Evolutionary conservation across 2,329 filamentous ascomycete genomes (phyloP).

Genomic region (Exophiala alcalophila): DNA sequence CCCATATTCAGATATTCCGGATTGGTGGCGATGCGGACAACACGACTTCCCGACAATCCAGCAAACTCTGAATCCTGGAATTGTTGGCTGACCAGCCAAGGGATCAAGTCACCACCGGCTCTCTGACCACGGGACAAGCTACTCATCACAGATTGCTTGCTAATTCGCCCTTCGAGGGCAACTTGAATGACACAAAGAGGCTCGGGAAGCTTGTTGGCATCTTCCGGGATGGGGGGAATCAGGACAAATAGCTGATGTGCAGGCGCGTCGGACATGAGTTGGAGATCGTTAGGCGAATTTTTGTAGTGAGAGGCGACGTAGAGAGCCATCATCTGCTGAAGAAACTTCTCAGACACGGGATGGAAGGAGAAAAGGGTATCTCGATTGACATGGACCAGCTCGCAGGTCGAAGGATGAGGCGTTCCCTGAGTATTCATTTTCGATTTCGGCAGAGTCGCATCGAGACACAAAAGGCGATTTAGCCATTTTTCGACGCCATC

Average conservation of each 20-base stretch:
- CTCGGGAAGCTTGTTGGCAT: conserved; percentile 76
- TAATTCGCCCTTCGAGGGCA: conserved; percentile 91
- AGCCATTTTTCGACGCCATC: conserved; percentile 95
- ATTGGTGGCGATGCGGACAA: conserved; percentile 94
- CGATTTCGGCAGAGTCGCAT: conserved; percentile 80
- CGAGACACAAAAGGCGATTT: conserved; percentile 87
- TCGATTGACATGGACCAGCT: conserved; percentile 90
- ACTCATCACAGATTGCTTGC: conserved; percentile 85
- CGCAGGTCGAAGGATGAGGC: conserved; percentile 86
- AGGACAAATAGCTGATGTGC: conserved; percentile 95
- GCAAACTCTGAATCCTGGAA: conserved; percentile 98
- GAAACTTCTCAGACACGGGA: conserved; percentile 90
- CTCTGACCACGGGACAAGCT: conserved; percentile 84
- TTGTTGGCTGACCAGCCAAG: conserved; percentile 95
- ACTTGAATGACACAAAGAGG: conserved; percentile 94
- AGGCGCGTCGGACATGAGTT: conserved; percentile 95
- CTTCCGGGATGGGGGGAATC: conserved; percentile 77
- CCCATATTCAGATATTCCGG: conserved; percentile 91
- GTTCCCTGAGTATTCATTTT: conserved; percentile 71
- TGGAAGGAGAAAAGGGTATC: conserved; percentile 98
- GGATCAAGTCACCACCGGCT: conserved; percentile 88
- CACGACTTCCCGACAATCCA: conserved; percentile 80
- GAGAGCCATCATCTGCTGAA: conserved; percentile 96
- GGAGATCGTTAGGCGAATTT: conserved; percentile 96
- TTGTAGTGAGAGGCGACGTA: conserved; percentile 98